These are phyloP conservation scores for Fusarium zealandicum DNA, from an alignment of 2,329 filamentous ascomycete species.

Conservation along the genomic window DNA sequence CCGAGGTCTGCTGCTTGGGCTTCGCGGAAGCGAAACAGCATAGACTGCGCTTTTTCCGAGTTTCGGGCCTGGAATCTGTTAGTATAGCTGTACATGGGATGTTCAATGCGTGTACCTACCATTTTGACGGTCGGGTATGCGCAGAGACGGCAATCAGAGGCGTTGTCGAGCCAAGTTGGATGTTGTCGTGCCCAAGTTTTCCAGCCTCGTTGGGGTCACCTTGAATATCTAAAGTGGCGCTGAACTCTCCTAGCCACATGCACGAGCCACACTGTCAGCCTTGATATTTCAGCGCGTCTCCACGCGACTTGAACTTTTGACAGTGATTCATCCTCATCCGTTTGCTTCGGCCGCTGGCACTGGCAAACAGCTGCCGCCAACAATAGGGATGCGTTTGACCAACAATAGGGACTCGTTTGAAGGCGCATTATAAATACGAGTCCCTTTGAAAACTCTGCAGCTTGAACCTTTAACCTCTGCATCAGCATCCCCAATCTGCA, in stretches of 20 bases:
- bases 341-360: conserved; percentile 7
- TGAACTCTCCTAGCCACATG: conserved; percentile 20
- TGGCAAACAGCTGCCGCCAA: neutral
- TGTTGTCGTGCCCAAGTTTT: conserved; percentile 39
- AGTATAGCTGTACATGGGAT: neutral
- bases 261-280: conserved; percentile 15
- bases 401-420: neutral
- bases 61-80: conserved; percentile 79
- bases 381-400: no score
- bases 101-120: conserved; percentile 14
- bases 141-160: neutral
- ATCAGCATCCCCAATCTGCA: no score
- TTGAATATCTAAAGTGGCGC: neutral
- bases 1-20: conserved; percentile 95
- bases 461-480: no score
- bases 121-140: conserved; percentile 37
- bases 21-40: conserved; percentile 99
- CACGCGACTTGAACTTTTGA: conserved; percentile 12
- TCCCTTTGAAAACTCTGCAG: no score
- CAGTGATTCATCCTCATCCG: neutral
- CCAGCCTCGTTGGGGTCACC: conserved; percentile 35
- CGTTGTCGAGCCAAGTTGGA: conserved; percentile 18
- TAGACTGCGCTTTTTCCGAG: conserved; percentile 98
- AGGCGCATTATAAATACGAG: conserved; percentile 5
- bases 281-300: conserved; percentile 19